Evolutionary conservation across 768 basidiomycete species (phyloP).

Genomic region (Macrolepiota fuliginosa): DNA sequence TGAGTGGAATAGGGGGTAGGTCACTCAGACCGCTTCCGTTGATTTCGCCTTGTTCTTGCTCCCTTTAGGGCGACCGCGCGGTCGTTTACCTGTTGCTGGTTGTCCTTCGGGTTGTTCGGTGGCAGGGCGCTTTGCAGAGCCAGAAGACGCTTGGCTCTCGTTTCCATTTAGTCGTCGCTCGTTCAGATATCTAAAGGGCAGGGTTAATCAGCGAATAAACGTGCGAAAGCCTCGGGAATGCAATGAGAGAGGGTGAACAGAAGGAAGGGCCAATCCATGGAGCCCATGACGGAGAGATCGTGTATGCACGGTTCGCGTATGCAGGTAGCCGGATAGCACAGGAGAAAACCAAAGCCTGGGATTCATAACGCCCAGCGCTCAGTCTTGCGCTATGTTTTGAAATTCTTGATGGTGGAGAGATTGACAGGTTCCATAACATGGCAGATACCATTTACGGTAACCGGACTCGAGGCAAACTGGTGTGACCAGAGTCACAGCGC

Average conservation of each 20-base stretch:
- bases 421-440: constrained; percentile 9
- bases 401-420: neutral
- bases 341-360: constrained; percentile 4
- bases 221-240: neutral
- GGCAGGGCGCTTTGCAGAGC: constrained; percentile 28
- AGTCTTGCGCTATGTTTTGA: neutral
- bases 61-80: constrained; percentile 67
- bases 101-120: constrained; percentile 22
- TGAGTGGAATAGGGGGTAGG: neutral
- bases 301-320: neutral
- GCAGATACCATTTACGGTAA: neutral
- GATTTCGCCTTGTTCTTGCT: constrained; percentile 53
- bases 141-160: constrained; percentile 19
- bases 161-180: constrained; percentile 60
- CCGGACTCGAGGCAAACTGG: neutral
- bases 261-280: neutral
- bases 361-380: neutral
- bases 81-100: constrained; percentile 40
- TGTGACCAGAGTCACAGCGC: neutral
- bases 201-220: neutral
- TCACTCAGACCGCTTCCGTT: constrained; percentile 4
- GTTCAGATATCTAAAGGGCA: constrained; percentile 50
- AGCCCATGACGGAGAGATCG: neutral
- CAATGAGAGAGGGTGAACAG: neutral
- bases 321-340: constrained; percentile 13